Base-by-base conservation (phyloP, 1,139 yeast genomes). In the Lodderomyces theae region DNA sequence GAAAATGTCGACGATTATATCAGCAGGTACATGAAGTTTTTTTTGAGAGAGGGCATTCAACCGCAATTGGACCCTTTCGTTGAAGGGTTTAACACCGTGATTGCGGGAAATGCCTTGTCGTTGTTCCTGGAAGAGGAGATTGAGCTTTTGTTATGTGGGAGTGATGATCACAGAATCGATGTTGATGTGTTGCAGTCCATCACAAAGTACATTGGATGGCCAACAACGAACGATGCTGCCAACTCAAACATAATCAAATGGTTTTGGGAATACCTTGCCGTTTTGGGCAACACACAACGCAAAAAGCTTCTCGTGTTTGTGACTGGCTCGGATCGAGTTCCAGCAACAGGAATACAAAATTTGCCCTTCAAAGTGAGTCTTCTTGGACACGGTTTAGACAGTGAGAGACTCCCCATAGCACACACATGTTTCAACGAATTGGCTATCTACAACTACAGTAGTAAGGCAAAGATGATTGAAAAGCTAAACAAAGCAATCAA, bases 361-460 rank as follows among this genome's bases (percentile, higher is more conserved):
- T 63, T 90, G 63, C 72, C 72, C 33, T 83, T 90, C 53, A 82
- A 82, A 47, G 77, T 86, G 36, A 73, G 80, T 29, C 65, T 74
- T 41, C 51, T 80, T 16, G 49, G 51, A 16, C 50, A 50, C 22
- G 82, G 83, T 3, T 69, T 64, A 2, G 79, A 77, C 45, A 58
- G 68, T 40, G 64, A 74, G 4, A 66, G 83, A 38, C 63, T 89
- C 22, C 97, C 97, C 0, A 65, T 83, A 9, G 90, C 97, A 0
- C 97, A 90, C 54, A 92, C 97, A 0, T 92, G 97, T 53, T 92
- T 90, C 64, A 90, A 89, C 56, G 96, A 90, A 63, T 61, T 92
- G 32, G 86, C 92, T 41, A 51, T 92, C 6, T 85, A 81, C 61
- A 80, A 79, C 38, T 92, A 90, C 58, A 52, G 61, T 5, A 56